Percentiles rank a stretch among this genome's conserved stretches.
Evolutionary conservation across 495 filamentous ascomycete genomes (phyloP).

Genomic region (Bacidia rubella): DNA sequence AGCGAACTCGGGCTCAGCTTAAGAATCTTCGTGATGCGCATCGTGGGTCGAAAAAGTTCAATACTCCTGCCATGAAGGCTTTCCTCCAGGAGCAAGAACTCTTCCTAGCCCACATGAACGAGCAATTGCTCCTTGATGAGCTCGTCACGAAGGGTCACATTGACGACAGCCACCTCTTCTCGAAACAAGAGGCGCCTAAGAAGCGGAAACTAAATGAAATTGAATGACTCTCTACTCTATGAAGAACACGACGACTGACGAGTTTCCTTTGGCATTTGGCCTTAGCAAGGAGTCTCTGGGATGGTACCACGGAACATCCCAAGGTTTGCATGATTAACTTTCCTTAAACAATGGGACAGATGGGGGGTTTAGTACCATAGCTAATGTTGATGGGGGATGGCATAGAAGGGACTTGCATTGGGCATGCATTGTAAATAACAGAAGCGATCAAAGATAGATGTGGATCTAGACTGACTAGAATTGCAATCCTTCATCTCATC

Average conservation of each 20-base stretch:
- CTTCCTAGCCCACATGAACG: constrained; percentile 43
- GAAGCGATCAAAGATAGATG: too few relatives aligned
- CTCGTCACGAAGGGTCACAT: constrained; percentile 36
- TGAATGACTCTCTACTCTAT: background rate
- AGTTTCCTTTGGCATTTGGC: background rate
- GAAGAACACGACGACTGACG: background rate
- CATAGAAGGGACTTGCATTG: too few relatives aligned
- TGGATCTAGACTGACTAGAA: too few relatives aligned
- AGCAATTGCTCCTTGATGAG: constrained; percentile 42
- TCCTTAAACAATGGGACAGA: too few relatives aligned
- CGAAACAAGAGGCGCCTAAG: background rate
- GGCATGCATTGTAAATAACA: too few relatives aligned
- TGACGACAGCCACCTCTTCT: constrained; percentile 29
- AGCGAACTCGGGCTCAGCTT: constrained; percentile 36
- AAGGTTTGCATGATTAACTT: background rate
- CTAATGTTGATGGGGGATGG: too few relatives aligned
- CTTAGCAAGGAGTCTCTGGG: background rate
- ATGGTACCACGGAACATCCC: too few relatives aligned
- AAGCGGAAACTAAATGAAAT: constrained; percentile 12
- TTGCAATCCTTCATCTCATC: too few relatives aligned
- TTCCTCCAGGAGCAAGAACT: constrained; percentile 39
- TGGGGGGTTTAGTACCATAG: too few relatives aligned
- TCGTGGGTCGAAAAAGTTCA: constrained; percentile 27
- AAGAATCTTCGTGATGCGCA: constrained; percentile 31
- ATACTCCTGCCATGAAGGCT: constrained; percentile 29